A percentile compares a stretch with the other conserved stretches of the same genome.
These are phyloP conservation scores for Fusarium equiseti DNA, from an alignment of 2,329 filamentous ascomycete species.

Conservation along the genomic window DNA sequence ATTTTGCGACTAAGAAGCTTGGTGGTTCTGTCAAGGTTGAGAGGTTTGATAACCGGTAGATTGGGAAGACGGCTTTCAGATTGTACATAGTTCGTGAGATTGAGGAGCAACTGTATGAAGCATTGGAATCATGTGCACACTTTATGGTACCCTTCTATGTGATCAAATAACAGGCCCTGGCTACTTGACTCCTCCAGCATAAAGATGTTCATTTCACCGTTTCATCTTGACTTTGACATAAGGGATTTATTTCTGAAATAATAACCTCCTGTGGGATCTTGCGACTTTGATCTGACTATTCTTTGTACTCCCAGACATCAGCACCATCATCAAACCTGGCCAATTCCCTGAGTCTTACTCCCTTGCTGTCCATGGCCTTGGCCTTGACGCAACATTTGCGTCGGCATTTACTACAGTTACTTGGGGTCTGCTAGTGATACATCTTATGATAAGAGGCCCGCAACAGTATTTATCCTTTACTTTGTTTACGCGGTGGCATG, in stretches of 20 bases:
- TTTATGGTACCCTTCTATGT: not conserved
- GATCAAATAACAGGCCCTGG: not conserved
- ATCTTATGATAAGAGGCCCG: no score
- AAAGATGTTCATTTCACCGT: not conserved
- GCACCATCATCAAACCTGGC: not conserved
- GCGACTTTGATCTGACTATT: constrained; percentile 35
- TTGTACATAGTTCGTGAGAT: not conserved
- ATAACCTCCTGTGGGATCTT: constrained; percentile 45
- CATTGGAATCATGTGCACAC: not conserved
- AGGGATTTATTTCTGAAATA: constrained; percentile 52
- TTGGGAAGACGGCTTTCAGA: rapidly evolving
- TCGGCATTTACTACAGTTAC: not conserved
- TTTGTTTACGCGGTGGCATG: not conserved
- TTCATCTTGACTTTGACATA: constrained; percentile 57
- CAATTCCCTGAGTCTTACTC: not conserved
- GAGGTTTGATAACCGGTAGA: constrained; percentile 2
- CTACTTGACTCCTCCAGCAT: not conserved
- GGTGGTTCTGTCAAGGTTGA: constrained; percentile 13
- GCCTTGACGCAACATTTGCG: not conserved
- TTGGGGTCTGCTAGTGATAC: no score
- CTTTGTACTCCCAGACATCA: not conserved
- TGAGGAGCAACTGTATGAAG: not conserved
- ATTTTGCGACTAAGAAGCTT: not conserved
- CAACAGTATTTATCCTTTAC: not conserved
- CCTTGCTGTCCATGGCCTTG: rapidly evolving